These are phyloP conservation scores for Ilyonectria robusta DNA, from an alignment of 2,329 filamentous ascomycete species.

Conservation along the genomic window DNA sequence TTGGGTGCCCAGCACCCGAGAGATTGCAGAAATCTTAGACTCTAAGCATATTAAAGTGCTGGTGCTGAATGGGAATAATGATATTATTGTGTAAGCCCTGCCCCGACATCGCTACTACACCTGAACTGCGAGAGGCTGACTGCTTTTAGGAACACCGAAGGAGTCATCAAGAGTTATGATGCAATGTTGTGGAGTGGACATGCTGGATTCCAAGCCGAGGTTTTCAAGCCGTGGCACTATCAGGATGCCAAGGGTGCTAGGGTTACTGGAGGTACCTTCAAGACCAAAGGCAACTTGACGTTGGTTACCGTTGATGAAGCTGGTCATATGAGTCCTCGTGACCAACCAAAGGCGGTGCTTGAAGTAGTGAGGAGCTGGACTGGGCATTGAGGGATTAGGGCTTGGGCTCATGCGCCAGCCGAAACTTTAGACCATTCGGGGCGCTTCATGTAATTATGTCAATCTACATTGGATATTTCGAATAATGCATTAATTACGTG, in stretches of 20 bases:
- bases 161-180: background rate
- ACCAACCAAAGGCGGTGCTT: background rate
- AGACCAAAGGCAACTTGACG: background rate
- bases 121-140: background rate
- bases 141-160: background rate
- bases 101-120: background rate
- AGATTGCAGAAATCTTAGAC: background rate
- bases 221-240: background rate
- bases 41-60: background rate
- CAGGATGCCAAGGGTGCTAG: background rate
- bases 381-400: too few relatives aligned
- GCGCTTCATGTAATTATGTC: too few relatives aligned
- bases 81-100: background rate
- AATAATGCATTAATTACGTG: too few relatives aligned
- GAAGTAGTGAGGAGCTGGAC: background rate
- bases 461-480: too few relatives aligned
- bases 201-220: background rate
- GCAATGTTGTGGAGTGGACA: background rate
- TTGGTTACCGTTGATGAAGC: background rate
- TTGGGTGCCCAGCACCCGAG: background rate
- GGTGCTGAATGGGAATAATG: background rate
- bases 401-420: too few relatives aligned
- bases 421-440: too few relatives aligned
- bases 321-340: background rate
- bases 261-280: background rate